Conservation (phyloP, 495 filamentous ascomycete species). For the Aspergillus bridgeri region DNA sequence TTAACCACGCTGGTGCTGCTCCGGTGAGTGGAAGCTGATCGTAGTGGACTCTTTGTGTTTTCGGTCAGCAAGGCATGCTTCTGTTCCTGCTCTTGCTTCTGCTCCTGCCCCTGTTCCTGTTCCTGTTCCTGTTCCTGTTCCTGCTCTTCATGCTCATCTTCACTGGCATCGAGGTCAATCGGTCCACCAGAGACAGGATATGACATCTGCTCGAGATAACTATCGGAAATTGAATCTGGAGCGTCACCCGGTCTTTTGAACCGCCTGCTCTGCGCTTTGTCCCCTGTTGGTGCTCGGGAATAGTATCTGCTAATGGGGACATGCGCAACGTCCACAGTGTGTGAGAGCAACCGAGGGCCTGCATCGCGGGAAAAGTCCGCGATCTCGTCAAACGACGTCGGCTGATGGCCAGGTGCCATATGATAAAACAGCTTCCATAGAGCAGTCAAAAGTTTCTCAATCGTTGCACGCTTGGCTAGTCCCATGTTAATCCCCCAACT, state of each 20-base stretch:
- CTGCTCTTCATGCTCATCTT: neutral
- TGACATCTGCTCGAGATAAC: conserved; percentile 17
- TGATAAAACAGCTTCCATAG: conserved; percentile 30
- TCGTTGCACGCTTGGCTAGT: neutral
- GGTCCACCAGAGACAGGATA: conserved; percentile 6
- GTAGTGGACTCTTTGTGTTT: neutral
- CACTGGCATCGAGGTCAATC: neutral
- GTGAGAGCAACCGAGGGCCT: conserved; percentile 35
- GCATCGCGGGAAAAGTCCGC: conserved; percentile 27
- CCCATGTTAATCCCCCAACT: conserved; percentile 32
- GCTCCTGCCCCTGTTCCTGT: neutral
- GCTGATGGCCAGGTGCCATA: conserved; percentile 18
- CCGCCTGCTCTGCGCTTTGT: neutral
- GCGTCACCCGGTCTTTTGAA: conserved; percentile 18
- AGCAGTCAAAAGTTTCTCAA: conserved; percentile 9
- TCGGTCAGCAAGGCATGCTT: neutral
- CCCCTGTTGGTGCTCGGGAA: conserved; percentile 5
- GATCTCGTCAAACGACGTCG: conserved; percentile 14
- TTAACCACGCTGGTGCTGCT: neutral
- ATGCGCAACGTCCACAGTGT: conserved; percentile 9
- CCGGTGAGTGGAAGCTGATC: neutral
- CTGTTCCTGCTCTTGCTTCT: neutral
- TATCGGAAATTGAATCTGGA: conserved; percentile 14
- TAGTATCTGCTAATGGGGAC: conserved; percentile 30
- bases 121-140: neutral